These are phyloP conservation scores for Amyloporia xantha DNA, from an alignment of 768 basidiomycete genomes.

Conservation along the genomic window DNA sequence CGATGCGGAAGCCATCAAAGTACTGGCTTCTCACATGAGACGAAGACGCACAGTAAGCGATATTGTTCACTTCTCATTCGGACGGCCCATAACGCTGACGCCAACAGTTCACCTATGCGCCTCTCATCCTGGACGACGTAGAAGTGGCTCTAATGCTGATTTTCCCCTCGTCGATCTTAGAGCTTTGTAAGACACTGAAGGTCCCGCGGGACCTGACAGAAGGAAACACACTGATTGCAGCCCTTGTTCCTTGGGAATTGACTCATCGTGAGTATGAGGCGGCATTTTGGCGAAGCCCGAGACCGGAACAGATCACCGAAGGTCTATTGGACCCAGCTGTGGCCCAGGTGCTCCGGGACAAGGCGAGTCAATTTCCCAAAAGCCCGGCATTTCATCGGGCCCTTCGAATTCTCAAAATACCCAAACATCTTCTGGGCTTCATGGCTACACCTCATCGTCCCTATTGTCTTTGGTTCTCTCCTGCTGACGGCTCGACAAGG, in stretches of 20 bases:
- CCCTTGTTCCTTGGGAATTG: slow-evolving; percentile 43
- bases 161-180: slow-evolving; percentile 34
- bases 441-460: slow-evolving; percentile 31
- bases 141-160: slow-evolving; percentile 51
- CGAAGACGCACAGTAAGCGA: slow-evolving; percentile 40
- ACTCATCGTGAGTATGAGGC: slow-evolving; percentile 27
- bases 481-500: slow-evolving; percentile 24
- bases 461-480: slow-evolving; percentile 44
- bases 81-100: neutral
- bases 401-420: slow-evolving; percentile 34
- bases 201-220: slow-evolving; percentile 34
- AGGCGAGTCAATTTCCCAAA: neutral
- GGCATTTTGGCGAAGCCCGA: slow-evolving; percentile 16
- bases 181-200: slow-evolving; percentile 33
- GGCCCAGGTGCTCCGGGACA: neutral
- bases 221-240: slow-evolving; percentile 31
- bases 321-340: slow-evolving; percentile 14
- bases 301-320: slow-evolving; percentile 5
- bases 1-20: slow-evolving; percentile 35
- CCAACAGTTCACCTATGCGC: slow-evolving; percentile 43
- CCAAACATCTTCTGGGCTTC: slow-evolving; percentile 40
- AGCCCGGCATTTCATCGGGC: slow-evolving; percentile 26
- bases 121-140: slow-evolving; percentile 39
- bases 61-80: slow-evolving; percentile 5
- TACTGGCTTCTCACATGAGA: slow-evolving; percentile 40